Conservation (phyloP, 805 yeast species). For the Candida germanica region DNA sequence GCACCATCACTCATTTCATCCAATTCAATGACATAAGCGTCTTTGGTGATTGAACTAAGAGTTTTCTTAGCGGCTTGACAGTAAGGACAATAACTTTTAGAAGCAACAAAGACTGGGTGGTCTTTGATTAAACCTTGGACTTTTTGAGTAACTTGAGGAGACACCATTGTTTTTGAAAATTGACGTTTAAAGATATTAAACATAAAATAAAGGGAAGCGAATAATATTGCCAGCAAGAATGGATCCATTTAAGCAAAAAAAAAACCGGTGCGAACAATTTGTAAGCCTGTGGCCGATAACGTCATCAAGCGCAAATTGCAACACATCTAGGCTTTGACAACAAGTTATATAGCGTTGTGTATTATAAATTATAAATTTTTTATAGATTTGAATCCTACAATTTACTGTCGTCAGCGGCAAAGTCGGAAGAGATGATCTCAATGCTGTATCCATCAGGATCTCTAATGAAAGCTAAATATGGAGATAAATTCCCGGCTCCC, state of each 20-base stretch:
- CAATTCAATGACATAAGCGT: slow-evolving; percentile 55
- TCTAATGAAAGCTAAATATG: slow-evolving; percentile 61
- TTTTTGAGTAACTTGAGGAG: slow-evolving; percentile 53
- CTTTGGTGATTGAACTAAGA: slow-evolving; percentile 35
- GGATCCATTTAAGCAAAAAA: slow-evolving; percentile 2
- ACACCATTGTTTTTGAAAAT: slow-evolving; percentile 44
- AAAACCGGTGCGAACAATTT: no score
- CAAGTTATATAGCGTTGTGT: no score
- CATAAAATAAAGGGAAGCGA: slow-evolving; percentile 7
- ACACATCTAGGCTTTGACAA: no score
- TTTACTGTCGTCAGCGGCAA: slow-evolving; percentile 4
- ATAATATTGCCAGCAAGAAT: neutral
- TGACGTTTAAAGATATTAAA: slow-evolving; percentile 8
- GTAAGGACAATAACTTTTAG: slow-evolving; percentile 55
- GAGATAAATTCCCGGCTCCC: slow-evolving; percentile 52
- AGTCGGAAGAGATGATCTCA: slow-evolving; percentile 45
- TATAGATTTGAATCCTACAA: no score
- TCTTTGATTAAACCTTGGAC: slow-evolving; percentile 62
- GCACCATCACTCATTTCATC: slow-evolving; percentile 65
- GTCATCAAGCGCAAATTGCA: no score
- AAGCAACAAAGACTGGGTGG: slow-evolving; percentile 74
- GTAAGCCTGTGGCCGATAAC: no score
- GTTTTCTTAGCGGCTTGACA: slow-evolving; percentile 43
- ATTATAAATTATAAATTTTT: no score
- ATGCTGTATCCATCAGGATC: slow-evolving; percentile 93